Base-by-base conservation (phyloP, 345 rosid genomes). In the Cardiospermum halicacabum region DNA sequence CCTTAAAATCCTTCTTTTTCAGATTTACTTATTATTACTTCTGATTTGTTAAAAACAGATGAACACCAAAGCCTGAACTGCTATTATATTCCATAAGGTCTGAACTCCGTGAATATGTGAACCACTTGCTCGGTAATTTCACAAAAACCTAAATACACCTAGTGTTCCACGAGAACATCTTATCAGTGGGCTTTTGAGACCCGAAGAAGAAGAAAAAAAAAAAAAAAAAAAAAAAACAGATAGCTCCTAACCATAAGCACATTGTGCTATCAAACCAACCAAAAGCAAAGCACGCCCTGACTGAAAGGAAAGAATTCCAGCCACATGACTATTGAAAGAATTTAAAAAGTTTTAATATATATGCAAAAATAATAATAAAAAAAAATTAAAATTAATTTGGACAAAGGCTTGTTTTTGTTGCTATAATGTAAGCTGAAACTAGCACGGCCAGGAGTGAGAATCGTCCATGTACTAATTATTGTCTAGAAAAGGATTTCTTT, bases 201-300 rank as follows among this genome's bases (percentile, higher is more conserved):
- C 49, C 3, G 15, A n/a, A n/a, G n/a, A n/a, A n/a, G n/a, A n/a
- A n/a, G n/a, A n/a, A n/a, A n/a, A n/a, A n/a, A n/a, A n/a, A n/a
- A n/a, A n/a, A n/a, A n/a, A n/a, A n/a, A n/a, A n/a, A n/a, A n/a
- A 34, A 34, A 11, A 34, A 1, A 5, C 10, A 11, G 39, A 4
- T 34, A 58, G n/a, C 51, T 43, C 49, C 49, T 8, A 5, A 25
- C 22, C 62, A 58, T 58, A 37, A 58, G 16, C 18, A 59, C 34
- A 15, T 21, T 25, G 34, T 21, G 24, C 63, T 34, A 3, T 31
- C 24, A 59, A 47, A 59, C 49, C 50, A 59, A 27, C 15, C 26
- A 16, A 21, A 32, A 16, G 63, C 63, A 58, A 28, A 24, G 12
- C 30, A 3, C 30, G 9, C 19, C 43, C 3, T 6, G 30, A 26